Evolutionary conservation across 106 monocot species (phyloP), one percentile per base, ranked within the genome.

Genomic region (Platanthera guangdongensis): DNA sequence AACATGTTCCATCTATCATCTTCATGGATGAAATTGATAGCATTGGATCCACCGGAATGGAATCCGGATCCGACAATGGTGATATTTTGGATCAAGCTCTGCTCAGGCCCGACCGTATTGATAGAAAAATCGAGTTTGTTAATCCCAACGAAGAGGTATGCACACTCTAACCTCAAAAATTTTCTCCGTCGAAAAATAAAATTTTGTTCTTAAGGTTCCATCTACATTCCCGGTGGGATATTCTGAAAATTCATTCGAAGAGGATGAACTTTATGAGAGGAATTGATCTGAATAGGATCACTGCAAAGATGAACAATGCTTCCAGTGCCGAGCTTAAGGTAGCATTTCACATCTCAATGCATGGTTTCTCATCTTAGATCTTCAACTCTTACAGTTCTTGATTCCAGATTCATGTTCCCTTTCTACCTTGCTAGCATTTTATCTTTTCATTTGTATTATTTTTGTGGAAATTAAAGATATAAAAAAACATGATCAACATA

Each of bases 221-320:
- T 39, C 78, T 84, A 49, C 87, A 97, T 93, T 97, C 97, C 13
- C 89, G 97, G 11, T 91, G 76, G 32, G 97, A 97, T 81, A 97
- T 97, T 47, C 83, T 97, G 77, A 97, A 97, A 80, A 97, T 97
- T 47, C 97, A 97, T 77, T 97, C 97, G 0, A 94, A 93, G 78
- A 97, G 78, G 81, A 97, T 97, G 97, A 97, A 97, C 85, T 88
- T 97, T 82, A 97, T 97, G 97, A 86, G 97, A 13, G 97, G 97
- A 12, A 97, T 97, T 75, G 97, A 97, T 82, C 83, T 97, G 7
- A 97, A 94, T 80, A 97, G 94, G 78, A 91, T 97, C 62, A 93
- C 97, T 32, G 91, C 77, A 48, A 97, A 97, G 78, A 91, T 97
- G 97, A 93, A 97, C 76, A 93, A 93, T 14, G 97, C 97, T 57